Conservation (phyloP, 2,329 filamentous ascomycete species). For the Westerdykella sp. region DNA sequence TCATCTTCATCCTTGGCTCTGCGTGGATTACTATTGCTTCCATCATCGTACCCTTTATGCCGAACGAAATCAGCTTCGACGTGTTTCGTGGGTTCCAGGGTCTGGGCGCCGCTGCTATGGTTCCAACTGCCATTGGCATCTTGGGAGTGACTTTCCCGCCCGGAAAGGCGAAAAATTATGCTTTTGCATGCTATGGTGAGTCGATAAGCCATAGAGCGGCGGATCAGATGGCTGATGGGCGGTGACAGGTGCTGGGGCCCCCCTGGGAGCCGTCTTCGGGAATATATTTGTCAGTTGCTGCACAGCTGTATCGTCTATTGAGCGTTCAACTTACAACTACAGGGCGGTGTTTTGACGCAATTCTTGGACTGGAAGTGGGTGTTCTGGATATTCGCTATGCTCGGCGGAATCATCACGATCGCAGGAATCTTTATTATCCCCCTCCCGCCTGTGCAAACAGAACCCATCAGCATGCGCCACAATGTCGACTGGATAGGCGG, state of each 20-base stretch:
- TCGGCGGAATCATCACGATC: constrained; percentile 52
- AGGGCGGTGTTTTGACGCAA: constrained; percentile 56
- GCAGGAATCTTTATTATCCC: constrained; percentile 58
- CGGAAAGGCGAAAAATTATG: constrained; percentile 64
- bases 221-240: not conserved
- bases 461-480: constrained; percentile 34
- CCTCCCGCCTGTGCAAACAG: constrained; percentile 34
- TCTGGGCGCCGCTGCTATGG: constrained; percentile 61
- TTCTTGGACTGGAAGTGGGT: constrained; percentile 41
- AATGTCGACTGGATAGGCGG: constrained; percentile 63
- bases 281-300: constrained; percentile 46
- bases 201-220: not conserved
- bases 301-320: too few species aligned
- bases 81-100: constrained; percentile 62
- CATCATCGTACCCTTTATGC: constrained; percentile 57
- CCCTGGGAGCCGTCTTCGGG: constrained; percentile 58
- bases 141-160: constrained; percentile 61
- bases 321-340: constrained; percentile 3
- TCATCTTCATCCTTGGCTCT: constrained; percentile 59
- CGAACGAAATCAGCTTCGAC: constrained; percentile 62
- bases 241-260: constrained; percentile 51
- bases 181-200: constrained; percentile 54
- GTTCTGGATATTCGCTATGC: constrained; percentile 54
- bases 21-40: constrained; percentile 57
- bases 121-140: constrained; percentile 66